A percentile compares a stretch with the other conserved stretches of the same genome.
phyloP scores from a whole-genome alignment of 2,329 filamentous ascomycete species.

The Monosporascus ibericus region DNA sequence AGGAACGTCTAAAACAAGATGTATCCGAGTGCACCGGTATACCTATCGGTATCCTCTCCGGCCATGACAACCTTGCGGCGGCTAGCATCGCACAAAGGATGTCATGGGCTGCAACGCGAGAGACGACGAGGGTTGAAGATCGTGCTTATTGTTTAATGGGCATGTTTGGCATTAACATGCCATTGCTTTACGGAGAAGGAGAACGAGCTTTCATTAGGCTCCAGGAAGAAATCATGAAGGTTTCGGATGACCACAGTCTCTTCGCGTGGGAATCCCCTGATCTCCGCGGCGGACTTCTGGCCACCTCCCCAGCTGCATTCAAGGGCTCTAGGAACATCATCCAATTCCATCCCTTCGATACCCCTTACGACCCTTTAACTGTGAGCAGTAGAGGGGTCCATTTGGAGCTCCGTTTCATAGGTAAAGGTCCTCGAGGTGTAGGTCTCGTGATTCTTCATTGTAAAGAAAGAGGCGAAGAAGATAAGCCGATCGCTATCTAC shows the following conservation, averaged over 20 bases:
- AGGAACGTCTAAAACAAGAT: neutral
- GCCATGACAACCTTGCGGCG: conserved; percentile 4
- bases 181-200: conserved; percentile 36
- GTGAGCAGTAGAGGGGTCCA: no score
- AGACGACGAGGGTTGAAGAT: conserved; percentile 31
- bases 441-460: no score
- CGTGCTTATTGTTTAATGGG: conserved; percentile 39
- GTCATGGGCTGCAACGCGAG: conserved; percentile 10
- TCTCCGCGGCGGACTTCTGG: no score
- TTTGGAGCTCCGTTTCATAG: no score
- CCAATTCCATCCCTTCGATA: no score
- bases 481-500: no score
- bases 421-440: no score
- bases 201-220: conserved; percentile 25
- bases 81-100: no score
- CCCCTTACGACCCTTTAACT: no score
- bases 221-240: conserved; percentile 28
- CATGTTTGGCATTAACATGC: conserved; percentile 37
- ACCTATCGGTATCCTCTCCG: conserved; percentile 10
- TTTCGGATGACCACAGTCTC: conserved; percentile 22
- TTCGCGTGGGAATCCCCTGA: conserved; percentile 18
- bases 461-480: no score
- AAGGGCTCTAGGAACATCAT: no score
- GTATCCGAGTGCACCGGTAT: conserved; percentile 13
- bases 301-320: no score